Evolutionary conservation across 208 protist genomes (phyloP).

Genomic region (Zelonia costaricensis): DNA sequence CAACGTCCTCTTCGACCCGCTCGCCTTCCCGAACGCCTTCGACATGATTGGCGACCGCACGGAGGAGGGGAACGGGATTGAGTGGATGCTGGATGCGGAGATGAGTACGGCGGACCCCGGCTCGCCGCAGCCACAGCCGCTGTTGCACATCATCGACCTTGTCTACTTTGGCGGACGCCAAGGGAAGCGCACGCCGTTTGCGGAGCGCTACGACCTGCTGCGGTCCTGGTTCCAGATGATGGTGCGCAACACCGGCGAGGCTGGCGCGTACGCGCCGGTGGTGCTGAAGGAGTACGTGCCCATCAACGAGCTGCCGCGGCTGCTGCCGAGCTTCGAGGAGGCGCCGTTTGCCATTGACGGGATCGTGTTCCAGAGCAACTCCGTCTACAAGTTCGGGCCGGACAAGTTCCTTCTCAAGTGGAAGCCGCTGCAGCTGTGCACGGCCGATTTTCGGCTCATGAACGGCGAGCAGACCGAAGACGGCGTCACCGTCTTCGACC

Average conservation of each 20-base stretch:
- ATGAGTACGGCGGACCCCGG: slow-evolving; percentile 30
- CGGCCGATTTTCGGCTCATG: slow-evolving; percentile 80
- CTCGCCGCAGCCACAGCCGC: slow-evolving; percentile 12
- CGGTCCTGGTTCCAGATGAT: slow-evolving; percentile 55
- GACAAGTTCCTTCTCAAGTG: slow-evolving; percentile 85
- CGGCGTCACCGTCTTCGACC: slow-evolving; percentile 49
- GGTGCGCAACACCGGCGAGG: slow-evolving; percentile 17
- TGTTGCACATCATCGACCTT: slow-evolving; percentile 79
- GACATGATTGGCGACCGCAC: slow-evolving; percentile 8
- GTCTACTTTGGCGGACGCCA: slow-evolving; percentile 79
- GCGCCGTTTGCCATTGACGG: slow-evolving; percentile 69
- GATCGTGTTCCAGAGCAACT: slow-evolving; percentile 82
- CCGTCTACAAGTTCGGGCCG: slow-evolving; percentile 62
- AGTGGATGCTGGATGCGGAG: slow-evolving; percentile 80
- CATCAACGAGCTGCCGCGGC: slow-evolving; percentile 55
- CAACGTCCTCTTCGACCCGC: slow-evolving; percentile 55
- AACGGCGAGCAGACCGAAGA: slow-evolving; percentile 29
- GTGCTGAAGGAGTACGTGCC: slow-evolving; percentile 84
- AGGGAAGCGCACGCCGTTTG: slow-evolving; percentile 52
- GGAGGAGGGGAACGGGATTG: slow-evolving; percentile 34
- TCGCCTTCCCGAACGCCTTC: slow-evolving; percentile 22
- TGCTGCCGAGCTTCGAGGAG: slow-evolving; percentile 57
- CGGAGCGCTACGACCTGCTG: slow-evolving; percentile 55
- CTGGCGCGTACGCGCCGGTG: slow-evolving; percentile 3
- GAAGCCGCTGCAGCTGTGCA: slow-evolving; percentile 86